A percentile compares a stretch with the other conserved stretches of the same genome.
These are phyloP conservation scores for Blastobotrys elegans DNA, from an alignment of 1,139 yeast genomes.

Conservation along the genomic window DNA sequence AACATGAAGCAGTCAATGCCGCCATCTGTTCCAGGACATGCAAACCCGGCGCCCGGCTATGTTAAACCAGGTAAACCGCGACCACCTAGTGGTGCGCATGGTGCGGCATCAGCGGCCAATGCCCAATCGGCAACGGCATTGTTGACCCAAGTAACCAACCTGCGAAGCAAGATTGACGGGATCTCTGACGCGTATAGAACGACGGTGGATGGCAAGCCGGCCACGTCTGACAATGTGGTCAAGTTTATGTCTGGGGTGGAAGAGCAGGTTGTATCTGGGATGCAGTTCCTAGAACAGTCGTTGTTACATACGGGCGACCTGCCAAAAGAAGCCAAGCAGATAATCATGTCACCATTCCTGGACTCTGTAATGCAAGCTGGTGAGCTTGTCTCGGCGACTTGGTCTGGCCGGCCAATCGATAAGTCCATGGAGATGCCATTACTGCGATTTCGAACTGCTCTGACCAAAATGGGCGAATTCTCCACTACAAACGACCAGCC, in stretches of 20 bases:
- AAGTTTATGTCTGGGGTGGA: background rate
- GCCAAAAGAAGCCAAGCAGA: background rate
- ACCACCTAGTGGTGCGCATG: no score
- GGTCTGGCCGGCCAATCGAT: constrained; percentile 5
- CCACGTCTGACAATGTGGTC: background rate
- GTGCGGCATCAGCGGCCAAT: no score
- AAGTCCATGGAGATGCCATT: background rate
- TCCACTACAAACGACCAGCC: background rate
- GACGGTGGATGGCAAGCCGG: constrained; percentile 2
- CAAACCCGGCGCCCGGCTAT: no score
- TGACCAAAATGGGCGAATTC: constrained; percentile 1
- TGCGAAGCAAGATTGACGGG: no score
- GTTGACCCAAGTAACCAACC: no score
- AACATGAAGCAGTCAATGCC: no score
- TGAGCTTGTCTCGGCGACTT: constrained; percentile 6
- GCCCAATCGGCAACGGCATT: no score
- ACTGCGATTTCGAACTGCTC: background rate
- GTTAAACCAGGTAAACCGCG: no score
- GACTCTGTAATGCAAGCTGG: background rate
- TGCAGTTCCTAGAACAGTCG: background rate
- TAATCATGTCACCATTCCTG: constrained; percentile 4
- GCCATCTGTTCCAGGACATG: no score
- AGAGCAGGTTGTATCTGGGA: background rate
- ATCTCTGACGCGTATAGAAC: background rate
- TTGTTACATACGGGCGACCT: background rate